These are phyloP conservation scores for Xenosphaeropsis pyriputrescens DNA, from an alignment of 2,329 filamentous ascomycete genomes.

Conservation along the genomic window DNA sequence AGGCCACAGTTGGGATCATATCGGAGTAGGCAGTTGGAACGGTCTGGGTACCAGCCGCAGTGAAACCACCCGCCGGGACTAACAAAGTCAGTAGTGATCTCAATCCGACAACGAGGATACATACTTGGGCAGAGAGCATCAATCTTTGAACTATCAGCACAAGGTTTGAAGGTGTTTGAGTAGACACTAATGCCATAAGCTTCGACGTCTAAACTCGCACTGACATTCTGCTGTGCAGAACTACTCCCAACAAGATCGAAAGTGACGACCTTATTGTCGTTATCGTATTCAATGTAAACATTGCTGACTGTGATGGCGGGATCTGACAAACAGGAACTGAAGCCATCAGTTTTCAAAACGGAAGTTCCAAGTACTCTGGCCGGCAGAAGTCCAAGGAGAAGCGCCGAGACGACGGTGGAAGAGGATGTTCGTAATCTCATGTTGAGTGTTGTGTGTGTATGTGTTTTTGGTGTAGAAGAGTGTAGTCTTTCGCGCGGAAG, in stretches of 20 bases:
- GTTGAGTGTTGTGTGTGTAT: neutral
- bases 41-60: slow-evolving; percentile 53
- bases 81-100: slow-evolving; percentile 4
- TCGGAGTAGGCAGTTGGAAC: slow-evolving; percentile 59
- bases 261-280: slow-evolving; percentile 52
- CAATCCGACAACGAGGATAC: slow-evolving; percentile 12
- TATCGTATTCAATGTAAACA: slow-evolving; percentile 68
- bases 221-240: slow-evolving; percentile 61
- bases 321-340: slow-evolving; percentile 53
- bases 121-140: slow-evolving; percentile 67
- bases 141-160: slow-evolving; percentile 50
- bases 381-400: slow-evolving; percentile 17
- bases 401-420: neutral
- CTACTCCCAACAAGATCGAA: slow-evolving; percentile 79
- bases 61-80: slow-evolving; percentile 64
- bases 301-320: slow-evolving; percentile 53
- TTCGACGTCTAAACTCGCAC: slow-evolving; percentile 56
- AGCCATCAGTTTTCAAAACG: slow-evolving; percentile 68
- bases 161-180: slow-evolving; percentile 70
- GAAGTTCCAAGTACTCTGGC: slow-evolving; percentile 43
- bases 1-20: slow-evolving; percentile 77
- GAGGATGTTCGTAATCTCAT: neutral
- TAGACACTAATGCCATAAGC: slow-evolving; percentile 81
- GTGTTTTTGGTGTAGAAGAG: no score
- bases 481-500: no score